Evolutionary conservation across 768 basidiomycete genomes (phyloP).

Genomic region (Pluteus cervinus): DNA sequence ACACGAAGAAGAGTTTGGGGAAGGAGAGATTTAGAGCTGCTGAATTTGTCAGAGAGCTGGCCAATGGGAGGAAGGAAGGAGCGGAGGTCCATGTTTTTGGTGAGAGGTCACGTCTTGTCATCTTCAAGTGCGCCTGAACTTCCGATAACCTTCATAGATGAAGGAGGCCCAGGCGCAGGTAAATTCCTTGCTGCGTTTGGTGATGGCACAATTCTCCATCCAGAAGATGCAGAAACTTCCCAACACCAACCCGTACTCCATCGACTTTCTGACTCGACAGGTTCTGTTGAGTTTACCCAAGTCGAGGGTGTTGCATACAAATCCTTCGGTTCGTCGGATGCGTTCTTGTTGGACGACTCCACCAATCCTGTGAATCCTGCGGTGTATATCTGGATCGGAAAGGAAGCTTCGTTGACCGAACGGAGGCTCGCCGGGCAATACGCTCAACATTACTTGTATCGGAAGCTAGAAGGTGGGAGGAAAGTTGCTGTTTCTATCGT

Average conservation of each 20-base stretch:
- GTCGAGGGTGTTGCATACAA: conserved; percentile 23
- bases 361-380: conserved; percentile 27
- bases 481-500: conserved; percentile 36
- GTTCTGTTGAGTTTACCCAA: conserved; percentile 29
- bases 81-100: conserved; percentile 45
- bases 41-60: conserved; percentile 47
- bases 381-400: conserved; percentile 58
- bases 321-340: conserved; percentile 41
- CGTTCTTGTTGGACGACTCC: conserved; percentile 46
- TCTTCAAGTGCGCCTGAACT: not conserved
- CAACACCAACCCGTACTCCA: conserved; percentile 18
- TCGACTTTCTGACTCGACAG: conserved; percentile 42
- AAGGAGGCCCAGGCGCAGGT: conserved; percentile 40
- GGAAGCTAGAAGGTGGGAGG: conserved; percentile 19
- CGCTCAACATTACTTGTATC: conserved; percentile 47
- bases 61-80: conserved; percentile 32
- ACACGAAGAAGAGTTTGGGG: conserved; percentile 47
- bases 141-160: conserved; percentile 29
- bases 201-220: conserved; percentile 15
- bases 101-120: conserved; percentile 16
- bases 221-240: conserved; percentile 1
- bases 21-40: conserved; percentile 58
- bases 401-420: conserved; percentile 38
- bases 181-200: conserved; percentile 47
- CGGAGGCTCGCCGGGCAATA: conserved; percentile 47